Conservation (phyloP, 2,329 filamentous ascomycete genomes). For the Camptophora hylomeconis region DNA sequence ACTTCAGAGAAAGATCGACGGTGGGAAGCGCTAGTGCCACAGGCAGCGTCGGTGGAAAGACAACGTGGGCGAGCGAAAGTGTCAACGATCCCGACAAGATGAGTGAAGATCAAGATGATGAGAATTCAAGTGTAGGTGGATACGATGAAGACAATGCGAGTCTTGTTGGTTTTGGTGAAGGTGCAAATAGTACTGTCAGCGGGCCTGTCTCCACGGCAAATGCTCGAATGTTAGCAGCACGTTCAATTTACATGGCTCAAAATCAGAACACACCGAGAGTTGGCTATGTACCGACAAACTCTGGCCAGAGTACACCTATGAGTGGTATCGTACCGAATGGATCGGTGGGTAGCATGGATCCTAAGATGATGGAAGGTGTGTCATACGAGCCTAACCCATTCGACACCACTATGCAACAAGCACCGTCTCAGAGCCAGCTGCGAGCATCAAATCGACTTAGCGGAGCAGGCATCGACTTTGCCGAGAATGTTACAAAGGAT, state of each 20-base stretch:
- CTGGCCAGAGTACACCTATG: conserved; percentile 25
- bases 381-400: conserved; percentile 49
- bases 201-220: conserved; percentile 57
- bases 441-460: conserved; percentile 12
- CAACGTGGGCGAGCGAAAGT: conserved; percentile 52
- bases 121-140: conserved; percentile 54
- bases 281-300: conserved; percentile 5
- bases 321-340: conserved; percentile 29
- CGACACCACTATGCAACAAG: conserved; percentile 51
- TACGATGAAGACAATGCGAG: conserved; percentile 76
- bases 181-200: conserved; percentile 71
- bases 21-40: conserved; percentile 86
- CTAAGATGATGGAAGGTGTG: conserved; percentile 54
- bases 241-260: conserved; percentile 25
- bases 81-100: conserved; percentile 39
- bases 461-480: conserved; percentile 36
- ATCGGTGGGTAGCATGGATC: conserved; percentile 38
- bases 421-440: conserved; percentile 34
- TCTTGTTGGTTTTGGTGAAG: conserved; percentile 84
- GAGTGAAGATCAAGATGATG: conserved; percentile 48
- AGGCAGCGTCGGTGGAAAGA: conserved; percentile 57
- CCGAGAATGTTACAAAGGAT: conserved; percentile 52
- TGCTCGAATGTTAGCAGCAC: conserved; percentile 25
- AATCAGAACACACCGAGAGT: conserved; percentile 20
- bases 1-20: conserved; percentile 68